Evolutionary conservation across 768 basidiomycete genomes (phyloP), one percentile per base, ranked within the genome.

Genomic region (Panus rudis): DNA sequence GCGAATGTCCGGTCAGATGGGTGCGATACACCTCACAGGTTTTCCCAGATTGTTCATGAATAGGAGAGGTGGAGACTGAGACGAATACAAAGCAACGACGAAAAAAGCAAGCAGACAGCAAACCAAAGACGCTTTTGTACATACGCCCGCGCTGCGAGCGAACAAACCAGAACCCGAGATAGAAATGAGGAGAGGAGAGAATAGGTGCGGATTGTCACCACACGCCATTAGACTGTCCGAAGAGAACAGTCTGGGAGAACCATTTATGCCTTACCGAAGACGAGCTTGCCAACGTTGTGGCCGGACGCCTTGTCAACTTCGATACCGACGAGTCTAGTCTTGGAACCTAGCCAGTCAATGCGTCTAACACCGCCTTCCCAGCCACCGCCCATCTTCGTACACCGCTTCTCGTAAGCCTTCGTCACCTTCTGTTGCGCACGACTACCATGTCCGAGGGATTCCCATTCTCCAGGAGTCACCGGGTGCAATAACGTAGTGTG

Each of bases 331-430:
- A 84, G 56, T 35, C 67, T 62, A 24, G 76, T 79, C 54, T 78
- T 81, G 24, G 72, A 69, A 16, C 76, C 76, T 34, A 84, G 64
- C 71, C 76, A 83, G 62, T 84, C 82, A 12, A 84, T 58, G 39
- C 82, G 64, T 35, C 79, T 70, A 22, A 85, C 77, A n/a, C 82
- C 82, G 16, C 70, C 69, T 21, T 81, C 78, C 80, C 79, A 81
- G 11, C 78, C 79, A 2, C 75, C 80, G 21, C 79, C 79, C 58
- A 74, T 69, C 50, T 66, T 69, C 43, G 66, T 63, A 46, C 82
- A 84, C 24, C 83, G 65, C 48, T 70, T 69, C 57, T 83, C 76
- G 52, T 83, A 84, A 25, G 79, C 79, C 21, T 66, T 66, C 14
- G 78, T 69, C 14, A 79, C 71, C 48, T 73, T 75, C 38, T 78